Conservation (phyloP, 75 land plant genomes). For the Sequoiadendron giganteum region DNA sequence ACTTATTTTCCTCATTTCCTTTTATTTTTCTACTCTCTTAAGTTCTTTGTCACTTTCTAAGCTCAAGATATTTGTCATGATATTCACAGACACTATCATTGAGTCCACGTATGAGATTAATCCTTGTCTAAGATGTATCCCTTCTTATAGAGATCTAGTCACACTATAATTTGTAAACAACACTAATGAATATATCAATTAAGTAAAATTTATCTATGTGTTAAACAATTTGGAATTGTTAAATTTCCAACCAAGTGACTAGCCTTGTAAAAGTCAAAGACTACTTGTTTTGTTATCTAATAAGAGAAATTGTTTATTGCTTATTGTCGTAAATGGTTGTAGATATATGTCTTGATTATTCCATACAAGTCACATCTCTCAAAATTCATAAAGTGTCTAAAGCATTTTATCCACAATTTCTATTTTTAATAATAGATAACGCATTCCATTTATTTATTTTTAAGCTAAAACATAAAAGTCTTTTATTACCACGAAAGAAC, state of each 20-base stretch:
- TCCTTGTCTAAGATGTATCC: too few relatives aligned
- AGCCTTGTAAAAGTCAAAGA: background rate
- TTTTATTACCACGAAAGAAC: too few relatives aligned
- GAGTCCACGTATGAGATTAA: too few relatives aligned
- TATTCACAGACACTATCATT: too few relatives aligned
- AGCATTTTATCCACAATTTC: background rate
- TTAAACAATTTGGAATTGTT: background rate
- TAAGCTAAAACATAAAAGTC: too few relatives aligned
- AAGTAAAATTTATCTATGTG: background rate
- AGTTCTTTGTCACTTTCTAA: too few relatives aligned
- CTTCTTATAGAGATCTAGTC: background rate
- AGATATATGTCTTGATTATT: background rate
- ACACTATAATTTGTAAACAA: background rate
- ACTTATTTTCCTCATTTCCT: too few relatives aligned
- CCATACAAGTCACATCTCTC: background rate
- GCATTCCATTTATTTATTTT: too few relatives aligned
- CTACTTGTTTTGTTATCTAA: background rate
- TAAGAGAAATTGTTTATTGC: too few relatives aligned
- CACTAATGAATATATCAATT: background rate
- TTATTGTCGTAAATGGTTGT: background rate
- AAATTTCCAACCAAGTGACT: background rate
- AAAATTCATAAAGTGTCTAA: background rate
- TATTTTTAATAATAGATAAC: too few relatives aligned
- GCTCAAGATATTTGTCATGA: too few relatives aligned
- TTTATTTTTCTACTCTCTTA: too few relatives aligned